phyloP scores from a whole-genome alignment of 805 yeast species.

The Hanseniaspora vineae region DNA sequence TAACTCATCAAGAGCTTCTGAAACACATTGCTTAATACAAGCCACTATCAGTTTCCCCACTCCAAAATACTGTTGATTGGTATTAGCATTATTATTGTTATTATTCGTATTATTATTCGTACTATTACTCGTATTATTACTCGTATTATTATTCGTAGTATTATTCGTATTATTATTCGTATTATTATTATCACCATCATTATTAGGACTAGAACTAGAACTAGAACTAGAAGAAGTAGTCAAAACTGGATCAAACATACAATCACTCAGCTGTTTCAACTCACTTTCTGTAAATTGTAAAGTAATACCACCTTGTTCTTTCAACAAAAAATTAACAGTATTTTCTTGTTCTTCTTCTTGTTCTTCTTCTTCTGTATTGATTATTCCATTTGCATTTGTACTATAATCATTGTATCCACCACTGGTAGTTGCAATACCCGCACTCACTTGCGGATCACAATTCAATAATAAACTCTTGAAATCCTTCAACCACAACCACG shows the following conservation, averaged over 20 bases:
- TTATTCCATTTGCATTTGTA: too few species aligned
- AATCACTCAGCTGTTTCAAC: not conserved
- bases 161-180: not conserved
- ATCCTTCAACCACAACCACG: conserved; percentile 20
- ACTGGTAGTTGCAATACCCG: not conserved
- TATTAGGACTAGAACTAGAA: too few species aligned
- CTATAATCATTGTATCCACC: not conserved
- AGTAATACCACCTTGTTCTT: not conserved
- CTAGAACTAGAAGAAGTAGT: too few species aligned
- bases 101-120: not conserved
- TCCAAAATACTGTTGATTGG: not conserved
- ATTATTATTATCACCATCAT: too few species aligned
- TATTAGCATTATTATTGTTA: not conserved
- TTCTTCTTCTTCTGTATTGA: too few species aligned
- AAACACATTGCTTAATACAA: not conserved
- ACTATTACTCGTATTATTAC: not conserved
- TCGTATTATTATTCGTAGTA: not conserved
- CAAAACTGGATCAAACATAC: not conserved
- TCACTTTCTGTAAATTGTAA: not conserved
- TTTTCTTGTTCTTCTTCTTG: not conserved
- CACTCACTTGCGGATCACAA: not conserved
- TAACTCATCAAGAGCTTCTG: not conserved
- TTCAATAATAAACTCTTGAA: conserved; percentile 21
- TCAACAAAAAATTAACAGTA: not conserved
- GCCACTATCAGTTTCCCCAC: not conserved